These are phyloP conservation scores for Xylariaceae sp. DNA, from an alignment of 2,329 filamentous ascomycete genomes.

Conservation along the genomic window DNA sequence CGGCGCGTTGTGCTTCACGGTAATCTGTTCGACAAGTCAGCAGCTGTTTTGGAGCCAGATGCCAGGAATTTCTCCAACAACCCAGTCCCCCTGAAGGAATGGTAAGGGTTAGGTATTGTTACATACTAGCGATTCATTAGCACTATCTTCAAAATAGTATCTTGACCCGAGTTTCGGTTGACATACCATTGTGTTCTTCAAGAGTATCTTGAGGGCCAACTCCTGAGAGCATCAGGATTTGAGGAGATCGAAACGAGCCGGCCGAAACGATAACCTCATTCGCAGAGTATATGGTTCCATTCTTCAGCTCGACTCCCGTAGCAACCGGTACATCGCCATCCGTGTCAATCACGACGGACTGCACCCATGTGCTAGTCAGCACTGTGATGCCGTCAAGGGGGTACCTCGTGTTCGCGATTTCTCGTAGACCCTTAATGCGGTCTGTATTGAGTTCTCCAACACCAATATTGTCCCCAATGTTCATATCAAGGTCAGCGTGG, in stretches of 20 bases:
- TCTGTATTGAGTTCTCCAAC: conserved; percentile 29
- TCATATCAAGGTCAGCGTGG: conserved; percentile 20
- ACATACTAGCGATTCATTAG: background rate
- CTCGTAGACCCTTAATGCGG: conserved; percentile 25
- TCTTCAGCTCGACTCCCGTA: conserved; percentile 22
- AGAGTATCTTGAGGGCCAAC: conserved; percentile 28
- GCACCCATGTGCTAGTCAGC: conserved; percentile 22
- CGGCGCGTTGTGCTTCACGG: conserved; percentile 25
- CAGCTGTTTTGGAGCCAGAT: background rate
- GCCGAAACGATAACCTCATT: conserved; percentile 35
- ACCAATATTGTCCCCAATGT: conserved; percentile 27
- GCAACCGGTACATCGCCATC: conserved; percentile 15
- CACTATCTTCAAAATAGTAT: background rate
- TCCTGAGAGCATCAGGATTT: conserved; percentile 36
- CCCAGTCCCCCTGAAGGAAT: background rate
- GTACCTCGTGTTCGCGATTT: conserved; percentile 27
- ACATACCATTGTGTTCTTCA: background rate
- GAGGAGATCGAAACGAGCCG: conserved; percentile 34
- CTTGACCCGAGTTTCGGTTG: background rate
- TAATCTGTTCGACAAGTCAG: conserved; percentile 15
- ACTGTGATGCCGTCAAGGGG: conserved; percentile 22
- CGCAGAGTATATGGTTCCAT: conserved; percentile 19
- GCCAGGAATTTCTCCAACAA: background rate
- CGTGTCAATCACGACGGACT: conserved; percentile 20
- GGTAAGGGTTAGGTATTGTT: background rate